phyloP scores from a whole-genome alignment of 2,329 filamentous ascomycete genomes.

The Rutstroemia sp. region DNA sequence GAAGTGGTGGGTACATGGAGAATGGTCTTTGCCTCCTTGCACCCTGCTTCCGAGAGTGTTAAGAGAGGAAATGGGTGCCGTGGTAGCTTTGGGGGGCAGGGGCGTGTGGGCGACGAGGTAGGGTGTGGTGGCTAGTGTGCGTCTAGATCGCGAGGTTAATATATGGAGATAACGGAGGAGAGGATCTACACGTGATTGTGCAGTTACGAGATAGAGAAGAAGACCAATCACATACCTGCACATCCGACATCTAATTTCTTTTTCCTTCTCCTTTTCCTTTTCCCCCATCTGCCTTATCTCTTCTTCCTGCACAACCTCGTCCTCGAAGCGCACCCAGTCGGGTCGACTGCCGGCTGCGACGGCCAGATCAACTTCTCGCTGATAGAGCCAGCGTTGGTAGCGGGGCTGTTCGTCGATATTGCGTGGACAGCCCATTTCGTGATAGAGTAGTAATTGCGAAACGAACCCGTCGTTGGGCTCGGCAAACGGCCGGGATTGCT shows the following conservation, averaged over 20 bases:
- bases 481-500: constrained; percentile 64
- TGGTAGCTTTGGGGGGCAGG: constrained; percentile 10
- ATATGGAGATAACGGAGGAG: too few relatives aligned
- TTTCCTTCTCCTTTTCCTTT: constrained; percentile 18
- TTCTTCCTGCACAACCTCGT: constrained; percentile 44
- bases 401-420: constrained; percentile 60
- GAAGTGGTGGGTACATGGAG: constrained; percentile 76
- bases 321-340: constrained; percentile 73
- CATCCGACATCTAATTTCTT: constrained; percentile 79
- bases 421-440: constrained; percentile 74
- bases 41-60: background rate
- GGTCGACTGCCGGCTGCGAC: constrained; percentile 73
- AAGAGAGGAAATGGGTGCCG: constrained; percentile 21
- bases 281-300: constrained; percentile 15
- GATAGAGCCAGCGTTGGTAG: constrained; percentile 75
- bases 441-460: constrained; percentile 79
- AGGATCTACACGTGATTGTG: background rate
- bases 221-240: constrained; percentile 51
- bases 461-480: constrained; percentile 92
- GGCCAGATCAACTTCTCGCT: constrained; percentile 56
- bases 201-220: background rate
- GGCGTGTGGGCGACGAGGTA: constrained; percentile 48
- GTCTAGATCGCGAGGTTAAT: constrained; percentile 22
- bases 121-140: constrained; percentile 52
- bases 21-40: constrained; percentile 9